phyloP scores from a whole-genome alignment of 2,329 filamentous ascomycete genomes.

The Exophiala alcalophila region DNA sequence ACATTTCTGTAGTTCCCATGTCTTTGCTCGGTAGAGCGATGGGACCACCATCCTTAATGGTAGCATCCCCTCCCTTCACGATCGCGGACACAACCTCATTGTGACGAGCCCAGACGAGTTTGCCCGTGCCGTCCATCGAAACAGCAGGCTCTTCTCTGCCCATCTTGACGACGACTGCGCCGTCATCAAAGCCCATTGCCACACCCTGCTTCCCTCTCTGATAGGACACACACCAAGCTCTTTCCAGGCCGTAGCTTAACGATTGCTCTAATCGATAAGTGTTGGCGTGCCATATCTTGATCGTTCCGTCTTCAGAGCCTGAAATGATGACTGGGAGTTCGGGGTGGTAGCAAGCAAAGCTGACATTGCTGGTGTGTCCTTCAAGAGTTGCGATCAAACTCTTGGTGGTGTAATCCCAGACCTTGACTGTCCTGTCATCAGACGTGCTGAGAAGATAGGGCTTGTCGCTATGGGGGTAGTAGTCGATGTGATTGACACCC shows the following conservation, averaged over 20 bases:
- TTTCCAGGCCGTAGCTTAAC: slow-evolving; percentile 89
- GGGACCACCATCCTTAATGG: slow-evolving; percentile 81
- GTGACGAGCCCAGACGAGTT: slow-evolving; percentile 92
- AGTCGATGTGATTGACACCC: slow-evolving; percentile 97
- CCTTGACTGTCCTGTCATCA: slow-evolving; percentile 93
- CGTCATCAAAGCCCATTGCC: slow-evolving; percentile 95
- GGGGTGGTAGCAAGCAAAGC: slow-evolving; percentile 96
- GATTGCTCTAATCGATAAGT: slow-evolving; percentile 96
- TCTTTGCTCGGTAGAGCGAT: slow-evolving; percentile 89
- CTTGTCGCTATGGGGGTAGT: slow-evolving; percentile 66
- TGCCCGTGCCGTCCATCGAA: slow-evolving; percentile 94
- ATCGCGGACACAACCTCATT: slow-evolving; percentile 93
- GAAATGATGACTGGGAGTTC: slow-evolving; percentile 96
- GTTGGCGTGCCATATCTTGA: slow-evolving; percentile 98
- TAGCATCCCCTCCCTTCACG: slow-evolving; percentile 85
- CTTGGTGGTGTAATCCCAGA: slow-evolving; percentile 99
- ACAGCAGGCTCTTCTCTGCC: slow-evolving; percentile 95
- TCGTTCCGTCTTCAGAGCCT: slow-evolving; percentile 92
- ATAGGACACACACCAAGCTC: slow-evolving; percentile 96
- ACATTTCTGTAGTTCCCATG: slow-evolving; percentile 92
- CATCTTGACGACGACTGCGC: slow-evolving; percentile 96
- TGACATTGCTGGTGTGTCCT: slow-evolving; percentile 96
- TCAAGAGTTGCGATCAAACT: slow-evolving; percentile 94
- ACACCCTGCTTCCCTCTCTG: slow-evolving; percentile 93
- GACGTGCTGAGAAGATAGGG: slow-evolving; percentile 92